A percentile compares a stretch with the other conserved stretches of the same genome.
Evolutionary conservation across 257 asterid genomes (phyloP).

Genomic region (Scutellaria galericulata): DNA sequence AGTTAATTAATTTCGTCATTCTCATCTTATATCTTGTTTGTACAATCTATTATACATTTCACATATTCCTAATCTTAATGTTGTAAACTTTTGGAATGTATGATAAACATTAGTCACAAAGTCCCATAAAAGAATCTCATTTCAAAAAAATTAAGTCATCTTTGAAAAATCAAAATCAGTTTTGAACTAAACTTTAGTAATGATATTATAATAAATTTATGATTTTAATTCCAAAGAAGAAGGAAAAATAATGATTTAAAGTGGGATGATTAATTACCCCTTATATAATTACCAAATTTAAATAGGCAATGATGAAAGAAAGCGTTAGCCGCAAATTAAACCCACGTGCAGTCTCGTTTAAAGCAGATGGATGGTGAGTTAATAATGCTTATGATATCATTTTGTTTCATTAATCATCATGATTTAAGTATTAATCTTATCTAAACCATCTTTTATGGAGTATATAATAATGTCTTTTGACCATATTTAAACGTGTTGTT

Average conservation of each 20-base stretch:
- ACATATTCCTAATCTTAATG: too few relatives aligned
- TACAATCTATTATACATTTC: too few relatives aligned
- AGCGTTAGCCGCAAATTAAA: conserved; percentile 41
- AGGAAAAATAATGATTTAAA: background rate
- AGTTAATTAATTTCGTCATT: too few relatives aligned
- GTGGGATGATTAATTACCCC: background rate
- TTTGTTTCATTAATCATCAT: conserved; percentile 39
- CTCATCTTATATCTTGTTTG: too few relatives aligned
- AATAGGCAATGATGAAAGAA: conserved; percentile 34
- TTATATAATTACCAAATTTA: background rate
- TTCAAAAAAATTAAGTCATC: too few relatives aligned
- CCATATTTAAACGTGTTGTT: conserved; percentile 32
- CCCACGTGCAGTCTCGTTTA: conserved; percentile 50
- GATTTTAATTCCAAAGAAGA: background rate
- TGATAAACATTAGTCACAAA: too few relatives aligned
- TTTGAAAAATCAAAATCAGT: too few relatives aligned
- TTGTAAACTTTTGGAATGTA: too few relatives aligned
- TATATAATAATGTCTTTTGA: conserved; percentile 51
- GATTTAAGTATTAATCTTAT: conserved; percentile 46
- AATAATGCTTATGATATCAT: conserved; percentile 46
- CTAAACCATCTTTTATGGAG: conserved; percentile 32
- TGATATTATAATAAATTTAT: too few relatives aligned
- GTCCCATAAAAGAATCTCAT: too few relatives aligned
- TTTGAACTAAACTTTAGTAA: too few relatives aligned
- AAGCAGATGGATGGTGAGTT: conserved; percentile 31